These are phyloP conservation scores for Pestalotiopsis fici DNA, from an alignment of 2,329 filamentous ascomycete species.

Conservation along the genomic window DNA sequence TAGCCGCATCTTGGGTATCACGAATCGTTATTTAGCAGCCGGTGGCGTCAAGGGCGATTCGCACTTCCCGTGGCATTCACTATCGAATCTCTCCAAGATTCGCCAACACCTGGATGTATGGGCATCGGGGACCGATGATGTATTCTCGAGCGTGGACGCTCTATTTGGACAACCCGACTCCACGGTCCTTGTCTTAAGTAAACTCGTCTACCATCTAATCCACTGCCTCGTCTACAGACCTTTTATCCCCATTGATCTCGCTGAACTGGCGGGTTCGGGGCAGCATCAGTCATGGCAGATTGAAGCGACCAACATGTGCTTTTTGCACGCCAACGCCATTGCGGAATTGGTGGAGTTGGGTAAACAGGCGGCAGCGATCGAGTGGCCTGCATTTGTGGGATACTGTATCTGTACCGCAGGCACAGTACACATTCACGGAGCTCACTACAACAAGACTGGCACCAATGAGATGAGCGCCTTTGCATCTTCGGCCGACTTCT, in stretches of 20 bases:
- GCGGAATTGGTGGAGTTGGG: slow-evolving; percentile 80
- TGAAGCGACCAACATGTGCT: slow-evolving; percentile 85
- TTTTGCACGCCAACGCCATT: slow-evolving; percentile 83
- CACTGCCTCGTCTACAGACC: slow-evolving; percentile 86
- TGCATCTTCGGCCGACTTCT: slow-evolving; percentile 64
- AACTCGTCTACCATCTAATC: slow-evolving; percentile 83
- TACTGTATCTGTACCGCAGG: slow-evolving; percentile 87
- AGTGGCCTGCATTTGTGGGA: slow-evolving; percentile 85
- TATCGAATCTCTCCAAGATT: slow-evolving; percentile 84
- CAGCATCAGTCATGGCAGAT: slow-evolving; percentile 94
- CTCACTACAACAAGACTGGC: slow-evolving; percentile 67
- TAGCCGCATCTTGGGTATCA: slow-evolving; percentile 77
- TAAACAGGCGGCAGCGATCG: slow-evolving; percentile 70
- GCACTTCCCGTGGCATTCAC: slow-evolving; percentile 87
- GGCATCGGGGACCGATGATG: slow-evolving; percentile 78
- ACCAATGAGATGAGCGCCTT: slow-evolving; percentile 62
- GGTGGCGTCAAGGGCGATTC: slow-evolving; percentile 88
- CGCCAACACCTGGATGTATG: slow-evolving; percentile 82
- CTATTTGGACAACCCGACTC: slow-evolving; percentile 79
- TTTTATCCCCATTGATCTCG: slow-evolving; percentile 81
- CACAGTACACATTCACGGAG: slow-evolving; percentile 85
- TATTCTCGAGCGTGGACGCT: slow-evolving; percentile 74
- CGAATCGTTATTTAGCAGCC: slow-evolving; percentile 80
- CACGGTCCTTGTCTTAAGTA: slow-evolving; percentile 78
- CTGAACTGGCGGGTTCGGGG: slow-evolving; percentile 75